Conservation (phyloP, 768 basidiomycete species). For the Calocybe cyanea region DNA sequence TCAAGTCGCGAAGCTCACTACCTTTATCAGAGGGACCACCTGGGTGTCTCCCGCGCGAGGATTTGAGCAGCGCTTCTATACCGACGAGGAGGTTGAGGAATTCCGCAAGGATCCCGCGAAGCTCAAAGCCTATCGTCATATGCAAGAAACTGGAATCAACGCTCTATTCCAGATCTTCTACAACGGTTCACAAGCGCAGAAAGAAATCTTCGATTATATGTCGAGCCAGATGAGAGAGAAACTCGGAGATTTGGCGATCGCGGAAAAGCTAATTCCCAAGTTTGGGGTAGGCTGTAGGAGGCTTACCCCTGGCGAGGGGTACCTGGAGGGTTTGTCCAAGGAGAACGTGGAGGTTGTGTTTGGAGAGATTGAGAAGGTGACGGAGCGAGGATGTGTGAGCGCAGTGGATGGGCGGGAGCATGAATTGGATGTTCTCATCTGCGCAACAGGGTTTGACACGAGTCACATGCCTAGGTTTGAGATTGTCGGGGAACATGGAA, state of each 20-base stretch:
- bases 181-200: constrained; percentile 30
- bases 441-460: constrained; percentile 36
- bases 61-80: constrained; percentile 26
- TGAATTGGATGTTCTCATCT: constrained; percentile 31
- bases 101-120: constrained; percentile 35
- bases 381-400: constrained; percentile 23
- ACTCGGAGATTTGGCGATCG: constrained; percentile 37
- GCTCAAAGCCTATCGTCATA: constrained; percentile 39
- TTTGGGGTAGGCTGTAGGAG: constrained; percentile 32
- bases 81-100: constrained; percentile 35
- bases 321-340: constrained; percentile 27
- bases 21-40: constrained; percentile 29
- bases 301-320: constrained; percentile 30
- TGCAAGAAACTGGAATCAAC: constrained; percentile 37
- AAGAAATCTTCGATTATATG: constrained; percentile 21
- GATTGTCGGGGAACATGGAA: constrained; percentile 23
- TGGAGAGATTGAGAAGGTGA: constrained; percentile 25
- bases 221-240: constrained; percentile 36
- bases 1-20: constrained; percentile 30
- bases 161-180: constrained; percentile 26
- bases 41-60: constrained; percentile 28
- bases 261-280: constrained; percentile 33
- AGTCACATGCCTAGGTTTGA: constrained; percentile 31
- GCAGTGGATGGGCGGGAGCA: constrained; percentile 25
- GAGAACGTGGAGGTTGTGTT: constrained; percentile 29